These are phyloP conservation scores for Phoenix roebelenii DNA, from an alignment of 176 grass and related monocot genomes.

Conservation along the genomic window DNA sequence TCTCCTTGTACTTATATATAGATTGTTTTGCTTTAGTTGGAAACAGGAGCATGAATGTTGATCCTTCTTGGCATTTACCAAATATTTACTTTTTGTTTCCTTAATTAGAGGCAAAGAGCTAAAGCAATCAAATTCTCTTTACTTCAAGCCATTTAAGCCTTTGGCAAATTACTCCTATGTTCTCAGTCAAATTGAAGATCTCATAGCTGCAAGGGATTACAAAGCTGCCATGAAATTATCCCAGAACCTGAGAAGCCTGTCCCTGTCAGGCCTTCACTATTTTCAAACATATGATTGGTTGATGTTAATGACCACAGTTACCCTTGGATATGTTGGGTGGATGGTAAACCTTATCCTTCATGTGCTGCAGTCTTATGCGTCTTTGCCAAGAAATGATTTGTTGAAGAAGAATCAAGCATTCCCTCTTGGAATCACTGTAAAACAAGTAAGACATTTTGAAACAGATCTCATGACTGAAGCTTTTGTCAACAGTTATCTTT, in stretches of 20 bases:
- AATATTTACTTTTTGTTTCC: constrained; percentile 17
- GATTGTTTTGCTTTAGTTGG: no score
- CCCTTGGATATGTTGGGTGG: constrained; percentile 96
- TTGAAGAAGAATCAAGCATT: constrained; percentile 45
- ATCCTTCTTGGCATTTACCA: no score
- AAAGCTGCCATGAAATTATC: constrained; percentile 54
- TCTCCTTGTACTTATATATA: no score
- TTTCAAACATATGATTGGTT: constrained; percentile 99
- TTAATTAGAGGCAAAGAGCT: constrained; percentile 50
- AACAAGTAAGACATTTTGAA: constrained; percentile 39
- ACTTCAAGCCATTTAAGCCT: constrained; percentile 85
- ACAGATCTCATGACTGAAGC: no score
- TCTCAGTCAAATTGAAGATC: constrained; percentile 68
- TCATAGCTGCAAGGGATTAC: constrained; percentile 62
- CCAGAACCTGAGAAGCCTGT: constrained; percentile 65
- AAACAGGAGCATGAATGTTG: no score
- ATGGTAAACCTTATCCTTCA: constrained; percentile 83
- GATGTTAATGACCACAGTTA: constrained; percentile 91
- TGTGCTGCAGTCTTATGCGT: constrained; percentile 79
- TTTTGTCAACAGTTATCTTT: no score
- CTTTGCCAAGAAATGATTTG: constrained; percentile 28
- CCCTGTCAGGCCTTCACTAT: constrained; percentile 91
- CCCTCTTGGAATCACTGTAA: constrained; percentile 30
- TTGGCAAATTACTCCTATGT: constrained; percentile 51
- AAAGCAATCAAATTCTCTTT: constrained; percentile 70